These are phyloP conservation scores for Rhodotorula paludigena DNA, from an alignment of 768 basidiomycete species.

Conservation along the genomic window DNA sequence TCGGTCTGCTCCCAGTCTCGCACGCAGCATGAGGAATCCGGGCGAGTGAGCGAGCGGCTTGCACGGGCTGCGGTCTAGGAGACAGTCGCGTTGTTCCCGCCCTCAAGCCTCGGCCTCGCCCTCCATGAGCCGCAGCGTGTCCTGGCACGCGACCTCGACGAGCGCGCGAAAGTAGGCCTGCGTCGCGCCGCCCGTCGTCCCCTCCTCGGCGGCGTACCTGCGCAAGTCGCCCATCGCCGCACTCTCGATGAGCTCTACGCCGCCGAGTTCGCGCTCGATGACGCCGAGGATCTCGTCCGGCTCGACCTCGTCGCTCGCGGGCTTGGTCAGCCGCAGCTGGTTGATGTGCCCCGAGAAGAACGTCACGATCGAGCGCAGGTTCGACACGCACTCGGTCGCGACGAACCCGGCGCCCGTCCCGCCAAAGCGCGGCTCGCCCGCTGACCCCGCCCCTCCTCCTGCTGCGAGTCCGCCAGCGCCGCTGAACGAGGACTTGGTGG, in stretches of 20 bases:
- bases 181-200: background rate
- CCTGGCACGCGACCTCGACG: constrained; percentile 11
- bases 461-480: too few relatives aligned
- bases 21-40: too few relatives aligned
- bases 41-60: too few relatives aligned
- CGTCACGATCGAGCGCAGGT: constrained; percentile 15
- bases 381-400: constrained; percentile 30
- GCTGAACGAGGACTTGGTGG: background rate
- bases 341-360: constrained; percentile 14
- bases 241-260: constrained; percentile 25
- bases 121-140: constrained; percentile 8
- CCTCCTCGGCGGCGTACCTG: background rate
- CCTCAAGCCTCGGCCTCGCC: too few relatives aligned
- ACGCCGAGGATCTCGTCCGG: constrained; percentile 25
- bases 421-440: background rate
- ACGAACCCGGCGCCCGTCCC: constrained; percentile 19
- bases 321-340: background rate
- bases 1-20: too few relatives aligned
- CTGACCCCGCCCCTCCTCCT: too few relatives aligned
- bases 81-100: too few relatives aligned
- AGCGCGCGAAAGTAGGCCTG: background rate
- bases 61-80: too few relatives aligned
- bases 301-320: constrained; percentile 9
- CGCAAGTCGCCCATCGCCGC: constrained; percentile 31
- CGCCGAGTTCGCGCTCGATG: constrained; percentile 16